Evolutionary conservation across 1,284 basidiomycete species (phyloP), one percentile per base, ranked within the genome.

Genomic region (Cutaneotrichosporon cyanovorans): DNA sequence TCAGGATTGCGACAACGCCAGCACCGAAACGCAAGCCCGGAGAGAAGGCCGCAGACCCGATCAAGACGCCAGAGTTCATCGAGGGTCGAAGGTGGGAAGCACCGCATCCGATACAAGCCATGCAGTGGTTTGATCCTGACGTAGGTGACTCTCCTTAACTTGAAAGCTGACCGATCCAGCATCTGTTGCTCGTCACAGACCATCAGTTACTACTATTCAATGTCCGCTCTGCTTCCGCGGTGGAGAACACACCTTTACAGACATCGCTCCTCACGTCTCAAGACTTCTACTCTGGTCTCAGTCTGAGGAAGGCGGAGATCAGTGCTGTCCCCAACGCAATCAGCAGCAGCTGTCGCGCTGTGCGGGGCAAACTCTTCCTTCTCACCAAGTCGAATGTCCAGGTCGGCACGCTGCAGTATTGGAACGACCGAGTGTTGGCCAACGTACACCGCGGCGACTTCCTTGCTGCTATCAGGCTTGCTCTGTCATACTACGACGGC

Each of bases 341-440:
- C 23, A 74, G 78, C 5, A 84, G 86, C 61, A 89, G 88, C 61
- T 71, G 93, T 37, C 77, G 82, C 19, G 75, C 81, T 2, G 87
- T 93, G 71, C 91, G 92, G 61, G 86, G 88, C 34, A 95, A 90
- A 65, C 78, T 93, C 19, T 97, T 97, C 67, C 64, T 90, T 22
- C 75, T 98, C 54, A 74, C 74, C 10, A 54, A 63, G 31, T 53
- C 60, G 20, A 81, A 82, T 48, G 59, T 97, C 1, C 78, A 81
- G 63, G 87, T 87, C 0, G 95, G 91, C 22, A 88, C 85, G 0
- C 75, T 97, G 20, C 75, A 93, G 37, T 89, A 90, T 1, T 99
- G 95, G 95, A 90, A 93, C 10, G 92, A 98, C 66, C 82, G 86
- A 19, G 83, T 98, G 19, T 74, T 97, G 23, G 76, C 81, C 4